A percentile compares a stretch with the other conserved stretches of the same genome.
Conservation (phyloP, 2,329 filamentous ascomycete species). For the Xylaria sp. region DNA sequence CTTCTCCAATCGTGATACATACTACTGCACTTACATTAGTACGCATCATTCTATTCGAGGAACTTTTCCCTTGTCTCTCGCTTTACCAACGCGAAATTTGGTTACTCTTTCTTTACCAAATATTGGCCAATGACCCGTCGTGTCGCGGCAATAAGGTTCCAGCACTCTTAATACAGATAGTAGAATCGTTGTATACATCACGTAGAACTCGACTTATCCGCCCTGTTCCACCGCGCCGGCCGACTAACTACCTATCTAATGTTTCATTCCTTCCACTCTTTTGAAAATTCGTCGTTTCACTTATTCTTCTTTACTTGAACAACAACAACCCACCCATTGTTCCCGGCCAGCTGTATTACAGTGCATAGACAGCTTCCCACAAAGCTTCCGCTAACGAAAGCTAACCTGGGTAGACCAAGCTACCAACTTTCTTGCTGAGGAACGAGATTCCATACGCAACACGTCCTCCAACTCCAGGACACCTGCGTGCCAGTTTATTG, state of each 20-base stretch:
- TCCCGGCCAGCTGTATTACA: background rate
- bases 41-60: slow-evolving; percentile 31
- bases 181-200: slow-evolving; percentile 11
- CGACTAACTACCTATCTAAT: background rate
- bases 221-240: slow-evolving; percentile 15
- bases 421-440: background rate
- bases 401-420: background rate
- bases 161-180: background rate
- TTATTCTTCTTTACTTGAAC: slow-evolving; percentile 9
- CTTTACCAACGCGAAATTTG: slow-evolving; percentile 15
- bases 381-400: background rate
- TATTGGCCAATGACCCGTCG: slow-evolving; percentile 7
- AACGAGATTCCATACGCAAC: background rate
- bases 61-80: slow-evolving; percentile 26
- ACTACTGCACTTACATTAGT: background rate
- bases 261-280: slow-evolving; percentile 23
- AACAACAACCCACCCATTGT: background rate
- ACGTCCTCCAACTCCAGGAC: background rate
- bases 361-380: background rate
- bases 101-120: slow-evolving; percentile 21
- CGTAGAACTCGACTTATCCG: slow-evolving; percentile 14
- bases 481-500: slow-evolving; percentile 14
- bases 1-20: background rate
- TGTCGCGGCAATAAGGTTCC: slow-evolving; percentile 3
- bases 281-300: slow-evolving; percentile 8